These are phyloP conservation scores for Porogramme epimiltina DNA, from an alignment of 1,284 basidiomycete genomes.

Conservation along the genomic window DNA sequence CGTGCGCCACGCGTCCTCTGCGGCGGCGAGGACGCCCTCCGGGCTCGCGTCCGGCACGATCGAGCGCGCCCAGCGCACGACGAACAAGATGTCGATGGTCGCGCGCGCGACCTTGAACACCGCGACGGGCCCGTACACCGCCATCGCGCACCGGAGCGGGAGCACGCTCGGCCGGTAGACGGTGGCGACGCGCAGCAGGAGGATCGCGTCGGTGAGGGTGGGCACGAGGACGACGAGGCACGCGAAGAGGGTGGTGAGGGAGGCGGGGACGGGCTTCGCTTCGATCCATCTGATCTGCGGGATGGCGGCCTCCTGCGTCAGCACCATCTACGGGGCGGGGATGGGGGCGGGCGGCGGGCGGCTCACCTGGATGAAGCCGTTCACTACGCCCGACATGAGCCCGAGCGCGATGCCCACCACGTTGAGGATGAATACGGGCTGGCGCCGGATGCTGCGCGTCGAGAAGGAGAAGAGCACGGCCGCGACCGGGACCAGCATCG, in stretches of 20 bases:
- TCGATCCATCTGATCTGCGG: background rate
- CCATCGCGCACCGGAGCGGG: background rate
- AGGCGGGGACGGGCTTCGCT: background rate
- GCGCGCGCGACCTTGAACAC: slow-evolving; percentile 4
- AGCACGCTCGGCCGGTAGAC: background rate
- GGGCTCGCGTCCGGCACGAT: background rate
- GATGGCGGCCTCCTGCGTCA: background rate
- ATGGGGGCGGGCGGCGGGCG: too few relatives aligned
- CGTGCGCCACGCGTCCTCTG: background rate
- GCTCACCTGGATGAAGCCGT: slow-evolving; percentile 10
- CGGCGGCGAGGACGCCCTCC: background rate
- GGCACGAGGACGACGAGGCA: slow-evolving; percentile 1
- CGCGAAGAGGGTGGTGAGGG: background rate
- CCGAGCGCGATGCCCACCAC: slow-evolving; percentile 24
- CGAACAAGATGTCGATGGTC: slow-evolving; percentile 2
- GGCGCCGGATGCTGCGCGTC: slow-evolving; percentile 18
- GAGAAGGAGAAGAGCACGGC: slow-evolving; percentile 31
- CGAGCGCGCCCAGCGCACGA: background rate
- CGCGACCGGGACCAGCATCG: slow-evolving; percentile 24
- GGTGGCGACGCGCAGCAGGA: slow-evolving; percentile 2
- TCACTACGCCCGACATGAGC: slow-evolving; percentile 13
- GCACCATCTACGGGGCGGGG: background rate
- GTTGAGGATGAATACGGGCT: slow-evolving; percentile 33
- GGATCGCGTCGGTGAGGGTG: background rate
- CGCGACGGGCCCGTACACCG: slow-evolving; percentile 1